A percentile compares a stretch with the other conserved stretches of the same genome.
Evolutionary conservation across 2,329 filamentous ascomycete genomes (phyloP).

Genomic region (Colletotrichum sp.): DNA sequence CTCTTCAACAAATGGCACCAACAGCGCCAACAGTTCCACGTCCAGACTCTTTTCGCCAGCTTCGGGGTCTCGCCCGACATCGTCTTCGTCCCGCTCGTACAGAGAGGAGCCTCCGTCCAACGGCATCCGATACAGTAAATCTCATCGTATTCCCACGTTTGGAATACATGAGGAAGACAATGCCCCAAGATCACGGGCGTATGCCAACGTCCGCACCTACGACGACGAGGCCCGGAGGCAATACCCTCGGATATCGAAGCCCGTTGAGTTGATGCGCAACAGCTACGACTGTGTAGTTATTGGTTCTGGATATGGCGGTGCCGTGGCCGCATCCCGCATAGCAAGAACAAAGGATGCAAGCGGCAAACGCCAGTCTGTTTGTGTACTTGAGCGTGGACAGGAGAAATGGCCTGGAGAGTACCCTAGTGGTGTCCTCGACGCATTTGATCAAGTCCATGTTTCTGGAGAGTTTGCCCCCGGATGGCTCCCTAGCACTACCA

Average conservation of each 20-base stretch:
- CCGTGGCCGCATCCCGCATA: constrained; percentile 69
- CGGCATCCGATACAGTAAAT: constrained; percentile 21
- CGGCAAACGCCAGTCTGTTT: constrained; percentile 57
- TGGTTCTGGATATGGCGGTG: constrained; percentile 72
- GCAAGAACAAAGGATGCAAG: constrained; percentile 51
- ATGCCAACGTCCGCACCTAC: constrained; percentile 30
- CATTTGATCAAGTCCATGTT: constrained; percentile 57
- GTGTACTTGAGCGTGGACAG: constrained; percentile 66
- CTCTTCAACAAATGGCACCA: background rate
- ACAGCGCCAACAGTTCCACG: constrained; percentile 3
- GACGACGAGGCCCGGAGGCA: constrained; percentile 26
- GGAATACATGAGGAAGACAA: constrained; percentile 36
- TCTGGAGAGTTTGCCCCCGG: constrained; percentile 57
- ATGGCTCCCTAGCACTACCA: constrained; percentile 42
- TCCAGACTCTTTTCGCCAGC: constrained; percentile 7
- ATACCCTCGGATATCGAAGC: constrained; percentile 61
- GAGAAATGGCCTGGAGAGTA: constrained; percentile 73
- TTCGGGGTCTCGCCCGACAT: constrained; percentile 14
- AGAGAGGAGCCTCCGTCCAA: constrained; percentile 18
- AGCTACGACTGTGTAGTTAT: constrained; percentile 71
- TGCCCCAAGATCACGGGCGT: constrained; percentile 35
- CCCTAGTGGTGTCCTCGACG: constrained; percentile 51
- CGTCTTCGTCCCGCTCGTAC: constrained; percentile 15
- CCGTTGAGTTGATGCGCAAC: constrained; percentile 60
- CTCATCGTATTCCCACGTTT: constrained; percentile 30